Evolutionary conservation across 2,329 filamentous ascomycete genomes (phyloP), one percentile per base, ranked within the genome.

Genomic region (Aspergillus awamori): DNA sequence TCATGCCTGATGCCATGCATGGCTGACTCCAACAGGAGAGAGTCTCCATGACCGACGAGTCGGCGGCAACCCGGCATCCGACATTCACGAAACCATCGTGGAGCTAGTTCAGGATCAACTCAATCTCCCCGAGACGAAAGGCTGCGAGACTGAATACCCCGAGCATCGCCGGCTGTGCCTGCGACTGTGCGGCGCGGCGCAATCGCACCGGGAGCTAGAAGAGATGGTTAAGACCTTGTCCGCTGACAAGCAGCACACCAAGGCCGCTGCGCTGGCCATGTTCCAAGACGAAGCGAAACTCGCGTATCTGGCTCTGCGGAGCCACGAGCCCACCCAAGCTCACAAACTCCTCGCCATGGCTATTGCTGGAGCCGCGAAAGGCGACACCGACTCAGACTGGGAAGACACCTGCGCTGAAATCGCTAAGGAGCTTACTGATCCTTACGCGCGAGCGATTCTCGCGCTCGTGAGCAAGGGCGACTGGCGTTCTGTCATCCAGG

Each of bases 381-480:
- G 76, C 5, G 74, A 79, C 2, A 79, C 83, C 30, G 85, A 85
- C 59, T 76, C 82, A 33, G 84, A 86, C 52, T 87, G 87, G 78
- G 81, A 84, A 64, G 83, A 87, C 63, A 84, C 86, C 47, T 87
- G 86, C 64, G 76, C 80, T 10, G 87, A 86, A 76, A 86, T 89
- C 74, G 83, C 84, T 24, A 85, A 85, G 63, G 85, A 88, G 67
- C 82, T 86, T 8, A 81, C 82, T 0, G 86, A 89, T 61, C 84
- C 86, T 0, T 88, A 87, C 65, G 80, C 87, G 11, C 84, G 86
- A 65, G 86, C 85, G 1, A 82, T 89, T 36, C 79, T 89, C 3
- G 82, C 84, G 3, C 83, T 86, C 63, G 84, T 89, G 53, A 83
- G 84, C 63, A 84, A 82, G 38, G 85, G 84, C 1, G 80, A 86